A percentile compares a stretch with the other conserved stretches of the same genome.
Conservation (phyloP, 495 filamentous ascomycete genomes). For the Neurospora tetraspora region DNA sequence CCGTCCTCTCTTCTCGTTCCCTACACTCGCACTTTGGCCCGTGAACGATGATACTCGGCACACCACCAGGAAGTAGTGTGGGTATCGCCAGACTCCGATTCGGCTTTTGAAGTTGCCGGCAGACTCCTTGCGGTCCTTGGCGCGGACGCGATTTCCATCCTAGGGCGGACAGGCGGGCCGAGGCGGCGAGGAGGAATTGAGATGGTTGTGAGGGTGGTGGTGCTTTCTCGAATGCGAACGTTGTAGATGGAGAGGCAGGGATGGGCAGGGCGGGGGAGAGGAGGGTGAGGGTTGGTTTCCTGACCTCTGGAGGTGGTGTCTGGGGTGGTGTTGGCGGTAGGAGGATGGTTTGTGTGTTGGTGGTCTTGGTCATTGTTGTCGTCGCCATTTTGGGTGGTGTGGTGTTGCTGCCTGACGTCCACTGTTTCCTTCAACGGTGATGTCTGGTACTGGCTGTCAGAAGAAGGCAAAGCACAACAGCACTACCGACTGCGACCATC, state of each 20-base stretch:
- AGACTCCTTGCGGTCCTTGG: neutral
- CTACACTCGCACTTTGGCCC: neutral
- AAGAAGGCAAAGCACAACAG: neutral
- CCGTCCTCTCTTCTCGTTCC: neutral
- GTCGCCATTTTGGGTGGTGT: neutral
- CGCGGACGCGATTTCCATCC: neutral
- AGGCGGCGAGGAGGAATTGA: neutral
- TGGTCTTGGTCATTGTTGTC: neutral
- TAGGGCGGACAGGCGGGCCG: neutral
- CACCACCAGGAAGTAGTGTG: neutral
- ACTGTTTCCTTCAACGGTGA: neutral
- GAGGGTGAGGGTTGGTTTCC: neutral
- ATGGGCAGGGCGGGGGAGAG: neutral
- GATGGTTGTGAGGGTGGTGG: neutral
- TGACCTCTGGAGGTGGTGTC: neutral
- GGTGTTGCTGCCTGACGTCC: no score
- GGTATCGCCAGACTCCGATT: neutral
- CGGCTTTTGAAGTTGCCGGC: neutral
- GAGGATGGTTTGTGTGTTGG: neutral
- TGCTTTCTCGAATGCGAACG: neutral
- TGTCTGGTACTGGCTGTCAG: neutral
- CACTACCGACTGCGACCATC: neutral
- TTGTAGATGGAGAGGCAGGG: neutral
- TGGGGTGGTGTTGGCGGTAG: neutral
- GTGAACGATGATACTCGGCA: neutral